Percentiles rank a stretch among this genome's conserved stretches.
Conservation (phyloP, 176 grass and related monocot genomes). For the Oryza meridionalis region DNA sequence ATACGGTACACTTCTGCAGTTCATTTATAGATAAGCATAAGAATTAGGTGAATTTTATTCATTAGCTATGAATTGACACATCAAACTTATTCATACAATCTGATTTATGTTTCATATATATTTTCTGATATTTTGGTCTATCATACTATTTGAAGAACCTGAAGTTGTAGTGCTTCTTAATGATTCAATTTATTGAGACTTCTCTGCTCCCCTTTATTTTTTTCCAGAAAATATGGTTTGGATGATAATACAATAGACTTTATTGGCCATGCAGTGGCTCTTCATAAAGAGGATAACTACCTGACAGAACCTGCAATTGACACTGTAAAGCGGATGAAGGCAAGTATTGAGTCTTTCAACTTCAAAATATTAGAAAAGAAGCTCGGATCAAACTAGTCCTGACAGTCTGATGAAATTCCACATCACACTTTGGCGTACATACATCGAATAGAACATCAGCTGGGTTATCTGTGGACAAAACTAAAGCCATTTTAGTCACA, state of each 20-base stretch:
- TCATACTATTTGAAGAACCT: background rate
- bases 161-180: background rate
- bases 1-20: too few species aligned
- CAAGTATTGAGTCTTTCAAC: constrained; percentile 28
- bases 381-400: background rate
- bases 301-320: constrained; percentile 81
- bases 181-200: constrained; percentile 1
- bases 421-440: background rate
- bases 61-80: background rate
- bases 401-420: constrained; percentile 10
- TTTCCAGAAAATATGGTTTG: constrained; percentile 85
- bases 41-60: background rate
- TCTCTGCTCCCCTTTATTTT: constrained; percentile 2
- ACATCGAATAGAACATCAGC: background rate
- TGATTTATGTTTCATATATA: constrained; percentile 11
- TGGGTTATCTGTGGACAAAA: background rate
- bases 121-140: background rate
- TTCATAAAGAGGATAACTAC: constrained; percentile 86
- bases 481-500: background rate
- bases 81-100: background rate
- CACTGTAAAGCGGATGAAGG: constrained; percentile 93
- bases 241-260: constrained; percentile 96
- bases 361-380: background rate
- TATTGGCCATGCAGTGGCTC: constrained; percentile 90
- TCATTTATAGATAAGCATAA: background rate